These are phyloP conservation scores for Boletus semigastroideus DNA, from an alignment of 1,284 basidiomycete genomes.

Conservation along the genomic window DNA sequence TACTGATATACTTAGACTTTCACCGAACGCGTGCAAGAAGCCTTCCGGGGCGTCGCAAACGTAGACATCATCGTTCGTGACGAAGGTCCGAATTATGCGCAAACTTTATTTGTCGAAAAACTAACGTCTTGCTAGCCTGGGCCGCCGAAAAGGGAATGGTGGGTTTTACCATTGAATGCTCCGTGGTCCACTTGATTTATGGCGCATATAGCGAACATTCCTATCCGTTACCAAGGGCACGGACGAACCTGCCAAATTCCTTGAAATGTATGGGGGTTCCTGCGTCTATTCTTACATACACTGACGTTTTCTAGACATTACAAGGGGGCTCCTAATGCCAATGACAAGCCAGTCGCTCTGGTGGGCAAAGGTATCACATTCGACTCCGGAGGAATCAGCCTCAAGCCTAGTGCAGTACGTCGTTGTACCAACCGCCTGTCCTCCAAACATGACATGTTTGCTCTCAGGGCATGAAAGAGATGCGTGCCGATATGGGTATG, in stretches of 20 bases:
- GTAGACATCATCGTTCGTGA: slow-evolving; percentile 75
- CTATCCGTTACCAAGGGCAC: slow-evolving; percentile 86
- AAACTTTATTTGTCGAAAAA: neutral
- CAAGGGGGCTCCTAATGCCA: slow-evolving; percentile 62
- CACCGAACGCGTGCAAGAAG: slow-evolving; percentile 66
- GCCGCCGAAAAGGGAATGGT: slow-evolving; percentile 83
- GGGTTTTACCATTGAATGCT: slow-evolving; percentile 1
- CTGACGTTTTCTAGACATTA: slow-evolving; percentile 58
- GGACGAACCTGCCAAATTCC: slow-evolving; percentile 80
- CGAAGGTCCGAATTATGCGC: slow-evolving; percentile 48
- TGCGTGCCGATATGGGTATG: slow-evolving; percentile 83
- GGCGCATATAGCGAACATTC: slow-evolving; percentile 63
- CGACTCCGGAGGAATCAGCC: slow-evolving; percentile 86
- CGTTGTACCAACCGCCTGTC: slow-evolving; percentile 11
- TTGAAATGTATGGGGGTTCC: slow-evolving; percentile 69
- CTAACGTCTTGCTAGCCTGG: slow-evolving; percentile 53
- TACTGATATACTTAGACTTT: slow-evolving; percentile 51
- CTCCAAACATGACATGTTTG: neutral
- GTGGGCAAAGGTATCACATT: slow-evolving; percentile 92
- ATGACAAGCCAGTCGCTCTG: slow-evolving; percentile 67
- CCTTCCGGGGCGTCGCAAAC: slow-evolving; percentile 68
- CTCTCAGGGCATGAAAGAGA: slow-evolving; percentile 69
- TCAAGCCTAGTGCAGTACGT: slow-evolving; percentile 76
- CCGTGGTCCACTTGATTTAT: neutral
- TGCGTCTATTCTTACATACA: neutral